phyloP scores from a whole-genome alignment of 208 protist genomes.

The Leishmania arabica region DNA sequence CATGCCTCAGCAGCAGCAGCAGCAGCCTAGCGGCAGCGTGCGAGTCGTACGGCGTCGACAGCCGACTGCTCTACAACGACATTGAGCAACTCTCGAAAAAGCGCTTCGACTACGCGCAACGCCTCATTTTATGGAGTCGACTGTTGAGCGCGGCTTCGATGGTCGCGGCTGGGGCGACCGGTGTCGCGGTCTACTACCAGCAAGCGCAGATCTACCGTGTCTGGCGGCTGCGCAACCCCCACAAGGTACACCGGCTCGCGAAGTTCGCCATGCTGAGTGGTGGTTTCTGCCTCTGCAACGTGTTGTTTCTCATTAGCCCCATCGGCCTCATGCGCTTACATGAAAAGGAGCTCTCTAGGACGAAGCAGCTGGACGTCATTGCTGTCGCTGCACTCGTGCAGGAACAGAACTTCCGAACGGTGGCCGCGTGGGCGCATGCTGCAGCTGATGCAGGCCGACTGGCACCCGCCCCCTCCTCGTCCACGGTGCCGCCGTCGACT shows the following conservation, averaged over 20 bases:
- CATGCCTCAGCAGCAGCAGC: background rate
- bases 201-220: conserved; percentile 51
- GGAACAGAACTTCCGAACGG: conserved; percentile 20
- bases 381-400: conserved; percentile 41
- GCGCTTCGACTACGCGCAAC: conserved; percentile 16
- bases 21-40: conserved; percentile 4
- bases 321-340: conserved; percentile 33
- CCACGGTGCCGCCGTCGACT: background rate
- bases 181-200: conserved; percentile 40
- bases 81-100: conserved; percentile 32
- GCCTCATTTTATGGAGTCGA: conserved; percentile 28
- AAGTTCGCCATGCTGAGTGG: conserved; percentile 14
- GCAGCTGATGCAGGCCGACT: background rate
- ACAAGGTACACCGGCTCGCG: conserved; percentile 25
- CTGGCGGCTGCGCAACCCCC: conserved; percentile 55
- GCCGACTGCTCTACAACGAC: conserved; percentile 51
- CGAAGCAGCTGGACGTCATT: conserved; percentile 39
- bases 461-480: background rate
- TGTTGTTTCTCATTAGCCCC: conserved; percentile 52
- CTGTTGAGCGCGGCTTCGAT: conserved; percentile 13
- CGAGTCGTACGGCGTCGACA: conserved; percentile 39
- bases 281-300: conserved; percentile 11
- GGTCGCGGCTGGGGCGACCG: conserved; percentile 19
- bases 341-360: conserved; percentile 27
- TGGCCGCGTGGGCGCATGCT: conserved; percentile 16